Conservation (phyloP, 202 grass and related monocot genomes). For the Dendrocalamus latiflorus region DNA sequence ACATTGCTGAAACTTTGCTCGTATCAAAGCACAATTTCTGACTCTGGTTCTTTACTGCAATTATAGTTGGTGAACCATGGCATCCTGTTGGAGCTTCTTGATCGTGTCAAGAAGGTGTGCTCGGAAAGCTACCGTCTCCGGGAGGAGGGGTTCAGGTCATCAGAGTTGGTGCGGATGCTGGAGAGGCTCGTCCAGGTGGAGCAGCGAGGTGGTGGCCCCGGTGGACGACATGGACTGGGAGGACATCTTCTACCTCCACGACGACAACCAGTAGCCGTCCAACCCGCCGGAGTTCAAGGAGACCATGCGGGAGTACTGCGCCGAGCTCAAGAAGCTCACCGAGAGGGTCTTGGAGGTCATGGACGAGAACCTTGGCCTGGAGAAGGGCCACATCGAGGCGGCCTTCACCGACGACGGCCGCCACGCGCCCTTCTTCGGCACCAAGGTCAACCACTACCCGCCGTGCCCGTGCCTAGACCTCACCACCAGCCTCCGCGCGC, state of each 20-base stretch:
- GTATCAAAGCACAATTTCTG: background rate
- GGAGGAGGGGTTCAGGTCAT: too few relatives aligned
- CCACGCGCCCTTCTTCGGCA: too few relatives aligned
- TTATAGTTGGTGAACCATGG: too few relatives aligned
- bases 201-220: slow-evolving; percentile 30
- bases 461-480: slow-evolving; percentile 61
- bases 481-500: slow-evolving; percentile 57
- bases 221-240: slow-evolving; percentile 80
- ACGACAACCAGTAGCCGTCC: too few relatives aligned
- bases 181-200: background rate
- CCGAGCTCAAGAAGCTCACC: slow-evolving; percentile 46
- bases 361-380: slow-evolving; percentile 71
- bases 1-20: too few relatives aligned
- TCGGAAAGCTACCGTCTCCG: too few relatives aligned
- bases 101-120: too few relatives aligned
- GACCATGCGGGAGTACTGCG: slow-evolving; percentile 66
- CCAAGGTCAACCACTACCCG: slow-evolving; percentile 12
- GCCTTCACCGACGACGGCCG: background rate
- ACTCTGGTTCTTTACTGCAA: too few relatives aligned
- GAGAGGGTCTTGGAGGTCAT: slow-evolving; percentile 63
- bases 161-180: too few relatives aligned
- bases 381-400: slow-evolving; percentile 40
- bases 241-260: slow-evolving; percentile 45
- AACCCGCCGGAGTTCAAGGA: too few relatives aligned
- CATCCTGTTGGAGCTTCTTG: too few relatives aligned